Base-by-base conservation (phyloP, 2,329 filamentous ascomycete species). In the Colletotrichum sp. region DNA sequence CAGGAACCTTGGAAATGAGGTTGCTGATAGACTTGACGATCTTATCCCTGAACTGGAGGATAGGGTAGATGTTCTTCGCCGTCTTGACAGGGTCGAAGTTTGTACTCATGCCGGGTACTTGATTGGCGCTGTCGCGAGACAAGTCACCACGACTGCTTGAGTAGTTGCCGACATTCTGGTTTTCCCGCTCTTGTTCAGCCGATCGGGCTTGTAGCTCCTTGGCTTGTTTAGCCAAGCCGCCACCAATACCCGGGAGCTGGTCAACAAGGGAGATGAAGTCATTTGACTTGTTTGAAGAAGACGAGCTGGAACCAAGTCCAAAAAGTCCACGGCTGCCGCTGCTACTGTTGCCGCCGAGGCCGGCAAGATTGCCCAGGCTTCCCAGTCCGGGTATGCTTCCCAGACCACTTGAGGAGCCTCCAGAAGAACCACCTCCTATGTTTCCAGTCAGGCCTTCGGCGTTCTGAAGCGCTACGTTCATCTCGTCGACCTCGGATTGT, bases 31-130 rank as follows among this genome's bases (percentile, higher is more conserved):
- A 91, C 79, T 95, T 95, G 67, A 98, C 96, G 71, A 99, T 96
- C 81, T 94, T 97, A 87, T 99, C 97, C 75, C 96, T 92, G 88
- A 99, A 99, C 76, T 95, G 91, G 0, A 99, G 90, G 76, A 99
- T 98, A 1, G 97, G 97, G 81, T 99, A 99, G 79, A 99, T 98
- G 85, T 98, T 93, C 52, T 90, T 88, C 16, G 94, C 90, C 1
- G 93, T 94, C 84, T 95, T 93, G 79, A 95, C 91, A 0, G 95
- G 93, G 81, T 98, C 96, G 75, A 98, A 95, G 81, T 90, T 88
- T 16, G 92, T 88, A 80, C 92, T 94, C 89, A 96, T 95, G 8
- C 94, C 95, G 24, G 94, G 94, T 12, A 96, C 91, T 16, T 92
- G 85, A 78, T 92, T 92, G 28, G 80, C 81, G 79, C 89, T 92